Conservation (phyloP, 73 alveolate species). For the Paramecium pentaurelia region DNA sequence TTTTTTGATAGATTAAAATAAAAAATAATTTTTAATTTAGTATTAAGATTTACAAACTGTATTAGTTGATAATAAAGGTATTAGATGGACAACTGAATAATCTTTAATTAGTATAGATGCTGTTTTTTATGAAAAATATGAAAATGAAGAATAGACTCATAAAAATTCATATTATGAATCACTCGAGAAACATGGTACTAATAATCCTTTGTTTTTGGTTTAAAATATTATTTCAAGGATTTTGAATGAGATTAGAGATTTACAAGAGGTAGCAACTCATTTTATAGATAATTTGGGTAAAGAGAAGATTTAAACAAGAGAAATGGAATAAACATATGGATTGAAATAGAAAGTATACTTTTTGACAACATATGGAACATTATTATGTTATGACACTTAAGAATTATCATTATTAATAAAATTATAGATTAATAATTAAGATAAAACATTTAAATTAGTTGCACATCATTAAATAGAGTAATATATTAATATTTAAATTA, state of each 20-base stretch:
- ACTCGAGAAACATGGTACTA: neutral
- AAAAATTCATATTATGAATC: conserved; percentile 43
- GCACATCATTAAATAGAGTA: conserved; percentile 17
- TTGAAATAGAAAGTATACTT: conserved; percentile 15
- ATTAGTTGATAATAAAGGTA: neutral
- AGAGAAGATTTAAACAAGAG: neutral
- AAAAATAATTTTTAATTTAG: neutral
- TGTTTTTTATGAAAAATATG: neutral
- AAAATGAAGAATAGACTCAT: conserved; percentile 4
- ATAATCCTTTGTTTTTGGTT: neutral
- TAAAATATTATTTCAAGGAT: neutral
- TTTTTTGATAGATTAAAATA: neutral
- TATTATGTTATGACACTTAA: conserved; percentile 19
- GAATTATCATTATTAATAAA: neutral
- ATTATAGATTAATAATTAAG: neutral
- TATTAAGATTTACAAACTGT: neutral
- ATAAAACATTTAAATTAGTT: neutral
- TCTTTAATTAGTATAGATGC: neutral
- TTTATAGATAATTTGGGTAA: neutral
- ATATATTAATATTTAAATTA: neutral
- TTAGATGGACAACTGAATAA: conserved; percentile 25
- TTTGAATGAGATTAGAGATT: neutral
- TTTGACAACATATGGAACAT: neutral
- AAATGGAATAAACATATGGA: conserved; percentile 33
- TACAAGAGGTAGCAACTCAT: neutral